These are phyloP conservation scores for Hydrangea macrophylla DNA, from an alignment of 148 eudicot species.

Conservation along the genomic window DNA sequence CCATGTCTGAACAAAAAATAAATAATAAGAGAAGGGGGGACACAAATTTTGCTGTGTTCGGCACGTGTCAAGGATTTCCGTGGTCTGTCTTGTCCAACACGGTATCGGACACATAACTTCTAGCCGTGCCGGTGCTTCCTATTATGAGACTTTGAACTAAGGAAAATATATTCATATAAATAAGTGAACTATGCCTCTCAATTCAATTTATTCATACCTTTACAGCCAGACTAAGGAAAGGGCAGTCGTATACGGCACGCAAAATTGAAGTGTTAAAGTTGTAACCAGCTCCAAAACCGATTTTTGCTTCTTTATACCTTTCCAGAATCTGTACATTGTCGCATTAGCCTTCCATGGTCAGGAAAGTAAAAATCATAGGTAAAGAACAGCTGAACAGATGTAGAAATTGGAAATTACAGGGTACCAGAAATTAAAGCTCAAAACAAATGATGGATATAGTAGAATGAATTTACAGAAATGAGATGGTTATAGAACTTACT, in stretches of 20 bases:
- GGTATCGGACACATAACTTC: too few relatives aligned
- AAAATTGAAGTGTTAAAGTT: conserved; percentile 55
- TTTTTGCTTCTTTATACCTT: conserved; percentile 54
- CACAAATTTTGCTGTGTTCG: too few relatives aligned
- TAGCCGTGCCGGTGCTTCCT: too few relatives aligned
- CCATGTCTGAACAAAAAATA: too few relatives aligned
- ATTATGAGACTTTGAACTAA: too few relatives aligned
- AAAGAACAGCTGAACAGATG: conserved; percentile 5
- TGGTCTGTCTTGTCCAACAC: too few relatives aligned
- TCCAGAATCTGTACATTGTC: conserved; percentile 53
- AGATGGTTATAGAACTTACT: conserved; percentile 32
- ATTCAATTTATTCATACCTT: conserved; percentile 42
- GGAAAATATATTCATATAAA: neutral
- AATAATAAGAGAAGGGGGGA: too few relatives aligned
- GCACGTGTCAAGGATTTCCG: too few relatives aligned
- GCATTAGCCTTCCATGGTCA: conserved; percentile 22
- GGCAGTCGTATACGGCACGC: conserved; percentile 76
- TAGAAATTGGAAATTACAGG: neutral
- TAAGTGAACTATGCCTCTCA: neutral
- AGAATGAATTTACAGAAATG: neutral
- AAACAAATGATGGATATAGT: neutral
- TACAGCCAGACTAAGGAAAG: conserved; percentile 66
- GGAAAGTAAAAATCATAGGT: neutral
- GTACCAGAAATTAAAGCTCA: neutral
- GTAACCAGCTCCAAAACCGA: conserved; percentile 78